A percentile compares a stretch with the other conserved stretches of the same genome.
phyloP scores from a whole-genome alignment of 2,329 filamentous ascomycete species.

The Mycosphaerelloides madeirae region DNA sequence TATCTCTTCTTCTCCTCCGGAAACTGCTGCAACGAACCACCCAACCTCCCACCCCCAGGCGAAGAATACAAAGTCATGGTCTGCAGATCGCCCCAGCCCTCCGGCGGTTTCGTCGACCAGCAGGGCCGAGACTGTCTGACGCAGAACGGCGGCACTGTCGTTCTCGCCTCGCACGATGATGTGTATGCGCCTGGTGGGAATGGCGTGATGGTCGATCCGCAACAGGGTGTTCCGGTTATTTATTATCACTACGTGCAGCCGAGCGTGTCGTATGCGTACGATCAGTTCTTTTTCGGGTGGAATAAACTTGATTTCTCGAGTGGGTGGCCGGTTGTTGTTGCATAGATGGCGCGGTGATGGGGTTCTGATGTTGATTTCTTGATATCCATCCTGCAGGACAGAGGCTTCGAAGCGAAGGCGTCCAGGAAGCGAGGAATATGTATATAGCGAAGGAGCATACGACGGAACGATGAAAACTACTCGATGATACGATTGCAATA shows the following conservation, averaged over 20 bases:
- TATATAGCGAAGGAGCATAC: too few species aligned
- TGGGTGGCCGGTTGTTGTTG: constrained; percentile 21
- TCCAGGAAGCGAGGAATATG: too few species aligned
- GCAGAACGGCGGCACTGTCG: constrained; percentile 54
- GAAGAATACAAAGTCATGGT: constrained; percentile 61
- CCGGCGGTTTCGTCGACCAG: constrained; percentile 54
- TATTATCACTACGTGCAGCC: constrained; percentile 55
- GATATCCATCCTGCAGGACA: too few species aligned
- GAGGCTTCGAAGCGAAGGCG: too few species aligned
- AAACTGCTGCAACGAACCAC: constrained; percentile 32
- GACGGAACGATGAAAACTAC: too few species aligned
- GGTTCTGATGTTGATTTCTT: too few species aligned
- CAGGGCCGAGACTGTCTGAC: constrained; percentile 49
- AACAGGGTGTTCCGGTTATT: constrained; percentile 47
- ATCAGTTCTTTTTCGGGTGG: constrained; percentile 25
- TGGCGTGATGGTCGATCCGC: constrained; percentile 51
- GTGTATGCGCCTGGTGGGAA: constrained; percentile 64
- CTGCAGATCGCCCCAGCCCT: constrained; percentile 51
- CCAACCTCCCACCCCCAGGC: constrained; percentile 38
- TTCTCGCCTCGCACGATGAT: constrained; percentile 56
- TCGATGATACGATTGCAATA: too few species aligned
- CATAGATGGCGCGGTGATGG: too few species aligned
- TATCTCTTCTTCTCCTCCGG: constrained; percentile 49
- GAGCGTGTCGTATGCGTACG: constrained; percentile 19
- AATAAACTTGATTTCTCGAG: constrained; percentile 19